Evolutionary conservation across 495 filamentous ascomycete species (phyloP), one percentile per base, ranked within the genome.

Genomic region (Thozetella sp.): DNA sequence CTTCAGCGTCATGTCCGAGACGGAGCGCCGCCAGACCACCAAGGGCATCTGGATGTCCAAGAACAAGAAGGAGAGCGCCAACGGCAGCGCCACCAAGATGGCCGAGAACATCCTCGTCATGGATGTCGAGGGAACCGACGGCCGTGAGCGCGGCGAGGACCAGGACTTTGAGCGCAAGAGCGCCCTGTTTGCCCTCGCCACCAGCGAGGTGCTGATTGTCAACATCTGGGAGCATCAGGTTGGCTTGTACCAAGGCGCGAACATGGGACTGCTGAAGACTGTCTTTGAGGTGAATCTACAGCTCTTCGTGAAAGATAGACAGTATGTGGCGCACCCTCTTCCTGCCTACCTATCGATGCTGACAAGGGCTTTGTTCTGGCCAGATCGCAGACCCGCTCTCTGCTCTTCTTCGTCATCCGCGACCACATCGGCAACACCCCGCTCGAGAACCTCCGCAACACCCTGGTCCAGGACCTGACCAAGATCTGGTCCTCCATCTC

Each of bases 151-250:
- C 66, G 95, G 95, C 56, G 95, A 99, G 72, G 95, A 99, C 70
- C 95, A 99, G 75, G 95, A 99, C 70, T 99, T 99, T 70, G 95
- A 99, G 82, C 85, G 95, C 64, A 99, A 99, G 78, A 96, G 92
- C 72, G 95, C 95, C 26, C 83, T 99, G 19, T 99, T 99, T 73
- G 95, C 95, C 19, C 82, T 99, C 65, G 95, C 95, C 43, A 99
- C 95, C 24, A 97, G 94, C 76, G 95, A 99, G 79, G 95, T 99
- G 53, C 81, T 99, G 59, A 96, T 99, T 70, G 91, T 99, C 70
- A 99, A 99, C 67, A 93, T 99, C 61, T 99, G 95, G 95, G 95
- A 99, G 76, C 93, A 97, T 74, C 95, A 99, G 74, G 95, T 99
- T 53, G 95, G 95, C 22, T 74, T 99, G 68, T 99, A 99, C 68